These are phyloP conservation scores for Byssochlamys sp. DNA, from an alignment of 2,329 filamentous ascomycete genomes.

Conservation along the genomic window DNA sequence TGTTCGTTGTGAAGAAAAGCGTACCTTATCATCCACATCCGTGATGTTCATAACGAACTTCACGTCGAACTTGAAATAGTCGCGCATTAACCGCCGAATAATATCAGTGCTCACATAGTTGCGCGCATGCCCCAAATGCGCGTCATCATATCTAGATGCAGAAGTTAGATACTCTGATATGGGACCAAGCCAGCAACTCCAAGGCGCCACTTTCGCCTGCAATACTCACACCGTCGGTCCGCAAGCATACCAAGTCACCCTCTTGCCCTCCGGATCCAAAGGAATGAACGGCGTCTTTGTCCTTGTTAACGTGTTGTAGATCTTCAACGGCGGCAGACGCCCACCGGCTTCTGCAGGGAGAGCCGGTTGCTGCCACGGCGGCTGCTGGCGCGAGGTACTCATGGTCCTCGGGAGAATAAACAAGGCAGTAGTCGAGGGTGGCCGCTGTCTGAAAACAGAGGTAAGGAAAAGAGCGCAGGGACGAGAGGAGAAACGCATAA, in stretches of 20 bases:
- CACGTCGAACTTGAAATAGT: constrained; percentile 75
- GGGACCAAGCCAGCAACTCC: not conserved
- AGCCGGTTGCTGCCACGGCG: constrained; percentile 35
- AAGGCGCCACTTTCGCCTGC: constrained; percentile 38
- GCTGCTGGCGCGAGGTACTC: constrained; percentile 32
- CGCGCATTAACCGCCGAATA: constrained; percentile 67
- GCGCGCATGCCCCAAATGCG: constrained; percentile 71
- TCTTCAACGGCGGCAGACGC: constrained; percentile 50
- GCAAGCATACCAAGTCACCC: constrained; percentile 80
- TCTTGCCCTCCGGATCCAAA: constrained; percentile 55
- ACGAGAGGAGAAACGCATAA: not conserved
- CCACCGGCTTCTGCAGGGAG: constrained; percentile 20
- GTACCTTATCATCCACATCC: constrained; percentile 66
- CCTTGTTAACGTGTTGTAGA: constrained; percentile 73
- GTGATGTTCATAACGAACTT: constrained; percentile 91
- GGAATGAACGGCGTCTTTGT: constrained; percentile 66
- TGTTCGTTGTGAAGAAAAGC: not conserved
- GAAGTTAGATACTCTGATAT: not conserved
- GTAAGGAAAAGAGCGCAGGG: not conserved
- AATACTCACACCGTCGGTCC: constrained; percentile 77
- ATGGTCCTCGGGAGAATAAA: constrained; percentile 7
- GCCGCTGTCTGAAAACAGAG: not conserved
- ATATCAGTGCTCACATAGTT: constrained; percentile 91
- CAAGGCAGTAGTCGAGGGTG: not conserved
- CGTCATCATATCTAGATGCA: constrained; percentile 61